Percentiles rank a stretch among this genome's conserved stretches.
Evolutionary conservation across 257 asterid genomes (phyloP).

Genomic region (Ligustrum vulgare): DNA sequence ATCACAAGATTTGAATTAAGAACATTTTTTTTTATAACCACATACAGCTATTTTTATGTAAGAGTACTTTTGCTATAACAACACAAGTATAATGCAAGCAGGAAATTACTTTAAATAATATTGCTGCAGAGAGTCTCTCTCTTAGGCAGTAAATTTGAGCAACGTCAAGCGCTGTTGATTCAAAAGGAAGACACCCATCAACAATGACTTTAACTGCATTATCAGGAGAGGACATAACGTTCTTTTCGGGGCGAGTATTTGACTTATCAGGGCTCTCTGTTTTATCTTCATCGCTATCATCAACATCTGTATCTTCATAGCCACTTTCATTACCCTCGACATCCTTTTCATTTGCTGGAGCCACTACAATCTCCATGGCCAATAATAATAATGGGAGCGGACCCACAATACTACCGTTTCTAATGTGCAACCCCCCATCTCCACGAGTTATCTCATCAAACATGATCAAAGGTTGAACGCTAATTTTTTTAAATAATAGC

Average conservation of each 20-base stretch:
- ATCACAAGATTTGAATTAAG: neutral
- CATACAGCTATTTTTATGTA: neutral
- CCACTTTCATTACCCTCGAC: too few species aligned
- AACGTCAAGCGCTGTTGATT: slow-evolving; percentile 78
- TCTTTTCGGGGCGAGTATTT: slow-evolving; percentile 33
- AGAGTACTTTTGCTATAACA: neutral
- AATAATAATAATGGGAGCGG: slow-evolving; percentile 70
- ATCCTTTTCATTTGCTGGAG: slow-evolving; percentile 45
- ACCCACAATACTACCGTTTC: slow-evolving; percentile 68
- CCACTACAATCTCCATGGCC: slow-evolving; percentile 79
- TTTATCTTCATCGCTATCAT: slow-evolving; percentile 41
- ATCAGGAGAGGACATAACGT: slow-evolving; percentile 74
- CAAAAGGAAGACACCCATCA: slow-evolving; percentile 78
- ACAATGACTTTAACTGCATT: slow-evolving; percentile 59
- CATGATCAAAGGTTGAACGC: slow-evolving; percentile 46
- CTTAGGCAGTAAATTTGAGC: slow-evolving; percentile 91
- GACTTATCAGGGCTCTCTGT: slow-evolving; percentile 20
- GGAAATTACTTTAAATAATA: slow-evolving; percentile 61
- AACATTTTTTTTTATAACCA: neutral
- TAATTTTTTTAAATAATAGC: slow-evolving; percentile 33
- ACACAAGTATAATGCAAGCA: neutral
- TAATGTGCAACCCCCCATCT: slow-evolving; percentile 69
- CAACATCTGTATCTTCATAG: slow-evolving; percentile 33
- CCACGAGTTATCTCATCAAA: slow-evolving; percentile 91
- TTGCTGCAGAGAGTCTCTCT: slow-evolving; percentile 81